Conservation (phyloP, 2,329 filamentous ascomycete species). For the Thermothelomyces thermophilus region DNA sequence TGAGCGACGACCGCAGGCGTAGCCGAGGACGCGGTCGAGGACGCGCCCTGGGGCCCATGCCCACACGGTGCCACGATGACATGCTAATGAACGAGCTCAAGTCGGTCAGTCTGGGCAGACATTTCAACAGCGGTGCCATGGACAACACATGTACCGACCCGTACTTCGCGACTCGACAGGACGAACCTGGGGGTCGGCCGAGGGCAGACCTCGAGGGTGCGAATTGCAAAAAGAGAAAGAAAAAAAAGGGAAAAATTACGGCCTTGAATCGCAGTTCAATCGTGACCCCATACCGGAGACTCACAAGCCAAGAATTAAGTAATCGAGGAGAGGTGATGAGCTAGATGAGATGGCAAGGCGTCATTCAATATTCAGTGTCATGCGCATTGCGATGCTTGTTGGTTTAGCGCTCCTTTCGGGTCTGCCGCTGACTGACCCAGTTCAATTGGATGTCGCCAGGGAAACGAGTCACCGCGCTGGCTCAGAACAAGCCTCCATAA, state of each 20-base stretch:
- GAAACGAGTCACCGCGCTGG: not conserved
- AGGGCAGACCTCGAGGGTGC: not conserved
- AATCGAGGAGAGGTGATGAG: too few relatives aligned
- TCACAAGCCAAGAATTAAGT: too few relatives aligned
- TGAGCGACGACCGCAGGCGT: not conserved
- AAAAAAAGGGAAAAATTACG: not conserved
- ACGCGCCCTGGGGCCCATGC: slow-evolving; percentile 1
- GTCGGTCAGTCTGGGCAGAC: not conserved
- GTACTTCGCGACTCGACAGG: not conserved
- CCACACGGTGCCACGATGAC: slow-evolving; percentile 9
- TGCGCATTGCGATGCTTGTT: not conserved
- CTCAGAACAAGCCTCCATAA: too few relatives aligned
- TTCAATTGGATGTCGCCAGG: not conserved
- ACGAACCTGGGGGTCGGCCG: not conserved
- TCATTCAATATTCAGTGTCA: too few relatives aligned
- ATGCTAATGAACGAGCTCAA: not conserved
- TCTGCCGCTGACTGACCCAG: not conserved
- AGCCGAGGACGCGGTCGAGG: not conserved
- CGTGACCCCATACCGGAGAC: too few relatives aligned
- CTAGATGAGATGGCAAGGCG: too few relatives aligned
- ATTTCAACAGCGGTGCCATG: not conserved
- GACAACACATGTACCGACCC: not conserved
- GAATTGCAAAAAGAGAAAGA: not conserved
- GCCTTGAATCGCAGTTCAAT: not conserved
- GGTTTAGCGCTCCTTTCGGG: not conserved